Conservation (phyloP, 495 filamentous ascomycete species). For the Talaromyces thailandensis region DNA sequence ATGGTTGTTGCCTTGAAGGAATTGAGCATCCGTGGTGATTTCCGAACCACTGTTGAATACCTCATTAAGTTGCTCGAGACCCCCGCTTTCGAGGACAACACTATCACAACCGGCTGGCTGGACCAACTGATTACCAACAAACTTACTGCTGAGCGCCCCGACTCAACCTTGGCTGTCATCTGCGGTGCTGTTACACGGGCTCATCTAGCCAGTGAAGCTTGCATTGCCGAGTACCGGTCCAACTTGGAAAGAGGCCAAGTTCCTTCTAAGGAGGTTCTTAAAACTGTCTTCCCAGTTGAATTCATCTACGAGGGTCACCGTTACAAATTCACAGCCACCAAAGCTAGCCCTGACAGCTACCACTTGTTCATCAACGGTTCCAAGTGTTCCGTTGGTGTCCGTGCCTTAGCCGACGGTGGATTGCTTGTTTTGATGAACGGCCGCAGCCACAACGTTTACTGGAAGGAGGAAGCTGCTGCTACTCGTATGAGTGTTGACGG, state of each 20-base stretch:
- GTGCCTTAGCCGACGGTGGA: constrained; percentile 88
- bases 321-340: constrained; percentile 97
- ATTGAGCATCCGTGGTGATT: constrained; percentile 98
- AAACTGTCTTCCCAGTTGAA: constrained; percentile 95
- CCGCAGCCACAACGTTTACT: constrained; percentile 96
- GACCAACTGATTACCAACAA: constrained; percentile 98
- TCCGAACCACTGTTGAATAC: constrained; percentile 97
- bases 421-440: constrained; percentile 85
- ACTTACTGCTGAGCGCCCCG: constrained; percentile 91
- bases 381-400: constrained; percentile 88
- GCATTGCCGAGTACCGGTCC: constrained; percentile 75
- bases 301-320: constrained; percentile 96
- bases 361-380: constrained; percentile 99
- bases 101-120: constrained; percentile 97
- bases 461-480: constrained; percentile 96
- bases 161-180: constrained; percentile 81
- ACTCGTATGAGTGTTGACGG: constrained; percentile 93
- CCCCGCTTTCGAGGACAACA: constrained; percentile 97
- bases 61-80: constrained; percentile 98
- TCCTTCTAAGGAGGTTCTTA: constrained; percentile 88
- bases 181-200: constrained; percentile 94
- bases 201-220: constrained; percentile 81
- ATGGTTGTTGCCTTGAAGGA: constrained; percentile 99
- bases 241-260: constrained; percentile 97
- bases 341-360: constrained; percentile 89